Base-by-base conservation (phyloP, 768 basidiomycete genomes). In the Lactifluus echinatus region DNA sequence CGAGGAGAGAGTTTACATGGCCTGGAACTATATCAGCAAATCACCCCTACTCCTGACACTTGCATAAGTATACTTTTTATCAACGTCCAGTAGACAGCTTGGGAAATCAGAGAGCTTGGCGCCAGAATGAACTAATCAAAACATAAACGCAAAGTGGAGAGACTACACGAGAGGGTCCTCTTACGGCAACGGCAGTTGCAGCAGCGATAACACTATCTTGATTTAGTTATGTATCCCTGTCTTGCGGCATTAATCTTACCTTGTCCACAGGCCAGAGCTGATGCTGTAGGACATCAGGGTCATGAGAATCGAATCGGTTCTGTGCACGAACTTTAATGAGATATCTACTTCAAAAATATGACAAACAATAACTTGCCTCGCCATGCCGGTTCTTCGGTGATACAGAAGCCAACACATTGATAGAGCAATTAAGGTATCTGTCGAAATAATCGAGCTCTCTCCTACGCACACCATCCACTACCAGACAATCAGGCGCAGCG, bases 1-100 rank as follows among this genome's bases (percentile, higher is more conserved):
- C 77, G n/a, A 80, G 66, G 26, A 77, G 64, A 1, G 77, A 79
- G 60, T 79, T 80, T 19, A 79, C 76, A 59, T 80, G 78, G 60
- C 75, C 78, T 79, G 53, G 33, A 49, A n/a, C 53, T 33, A 17
- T n/a, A 24, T 61, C 50, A 45, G 21, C 49, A 14, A n/a, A n/a
- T n/a, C n/a, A n/a, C n/a, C n/a, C 4, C 11, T 15, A 11, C n/a
- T 12, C 19, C 8, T 19, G 14, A 28, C 8, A 42, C 34, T 4
- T 28, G 10, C 15, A 14, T n/a, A 5, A 19, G 61, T 75, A 58
- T 54, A 78, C 79, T 78, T 72, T 78, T 80, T 26, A 76, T 76
- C 45, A 76, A 66, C 26, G 76, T 59, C 77, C 77, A 80, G 66
- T 79, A 79, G 59, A 78, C 75, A 10, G 74, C 75, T 46, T 77